Evolutionary conservation across 257 asterid genomes (phyloP), one percentile per base, ranked within the genome.

Genomic region (Salvia hispanica): DNA sequence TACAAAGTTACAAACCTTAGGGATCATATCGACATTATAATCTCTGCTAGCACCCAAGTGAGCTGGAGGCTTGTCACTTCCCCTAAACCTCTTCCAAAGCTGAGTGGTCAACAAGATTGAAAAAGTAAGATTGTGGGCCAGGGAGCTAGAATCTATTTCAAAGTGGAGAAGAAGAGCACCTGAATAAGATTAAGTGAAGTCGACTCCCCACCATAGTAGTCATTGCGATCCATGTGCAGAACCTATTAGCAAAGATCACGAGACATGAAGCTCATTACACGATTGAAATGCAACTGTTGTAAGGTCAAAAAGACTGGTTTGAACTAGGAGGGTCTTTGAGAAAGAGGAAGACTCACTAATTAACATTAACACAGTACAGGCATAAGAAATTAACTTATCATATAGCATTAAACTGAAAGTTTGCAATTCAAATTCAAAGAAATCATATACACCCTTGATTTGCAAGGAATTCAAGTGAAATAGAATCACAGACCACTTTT

Each of bases 11-110:
- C 53, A 72, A 63, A 92, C 98, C 98, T 92, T 92, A 16, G 98
- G 98, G 55, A 85, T 81, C 98, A 92, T 92, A 85, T 92, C 98
- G 44, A 92, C 98, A 52, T 90, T 92, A 70, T 88, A 92, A 66
- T 92, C 98, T 81, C 95, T 85, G 78, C 96, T 90, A 43, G 97
- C 77, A 59, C 98, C 98, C 86, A 92, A 76, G 56, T 80, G 80
- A 33, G 86, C 87, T 43, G 96, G 97, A 81, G 98, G 96, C 74
- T 78, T 71, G 45, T 92, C 98, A 65, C 86, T 79, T 88, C 98
- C 98, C 77, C 86, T 86, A 77, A 90, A 92, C 79, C 92, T 83
- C 85, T 92, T 90, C 95, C 93, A 90, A 8, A 90, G 74, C 97
- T 81, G 80, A 39, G 59, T 11, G 42, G 59, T 55, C 33, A 56